Conservation (phyloP, 2,329 filamentous ascomycete genomes). For the Pseudocercospora ulei region DNA sequence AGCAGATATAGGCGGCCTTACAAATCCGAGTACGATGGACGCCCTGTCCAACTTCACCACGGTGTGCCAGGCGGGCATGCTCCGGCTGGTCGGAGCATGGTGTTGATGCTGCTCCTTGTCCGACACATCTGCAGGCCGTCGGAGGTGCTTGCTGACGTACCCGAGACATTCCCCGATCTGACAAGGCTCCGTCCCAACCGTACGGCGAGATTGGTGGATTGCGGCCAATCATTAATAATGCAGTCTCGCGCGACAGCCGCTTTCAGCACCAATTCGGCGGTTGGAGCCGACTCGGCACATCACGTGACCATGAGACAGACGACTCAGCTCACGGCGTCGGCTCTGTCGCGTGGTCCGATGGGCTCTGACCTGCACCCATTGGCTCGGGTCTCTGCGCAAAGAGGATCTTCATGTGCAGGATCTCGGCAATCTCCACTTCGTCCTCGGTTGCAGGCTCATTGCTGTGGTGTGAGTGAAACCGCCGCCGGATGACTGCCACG, state of each 20-base stretch:
- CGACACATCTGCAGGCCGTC: no score
- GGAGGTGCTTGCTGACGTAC: no score
- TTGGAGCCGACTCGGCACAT: no score
- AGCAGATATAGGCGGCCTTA: background rate
- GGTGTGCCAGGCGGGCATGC: background rate
- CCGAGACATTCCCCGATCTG: no score
- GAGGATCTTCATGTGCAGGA: constrained; percentile 76
- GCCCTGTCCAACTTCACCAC: background rate
- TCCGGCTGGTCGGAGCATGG: background rate
- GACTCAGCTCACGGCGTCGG: constrained; percentile 1
- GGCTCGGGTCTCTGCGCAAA: constrained; percentile 81
- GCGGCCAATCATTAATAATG: no score
- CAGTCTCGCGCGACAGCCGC: no score
- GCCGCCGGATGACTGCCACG: constrained; percentile 64
- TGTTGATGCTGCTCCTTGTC: background rate
- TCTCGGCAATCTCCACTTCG: constrained; percentile 72
- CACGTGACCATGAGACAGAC: background rate
- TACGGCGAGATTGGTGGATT: no score
- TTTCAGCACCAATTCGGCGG: no score
- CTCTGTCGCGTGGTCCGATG: background rate
- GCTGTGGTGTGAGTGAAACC: constrained; percentile 26
- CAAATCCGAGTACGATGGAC: no score
- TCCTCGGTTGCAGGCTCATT: constrained; percentile 29
- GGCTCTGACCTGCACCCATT: constrained; percentile 42
- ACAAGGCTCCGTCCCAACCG: no score